Conservation (phyloP, 768 basidiomycete species). For the Tremella fuciformis region DNA sequence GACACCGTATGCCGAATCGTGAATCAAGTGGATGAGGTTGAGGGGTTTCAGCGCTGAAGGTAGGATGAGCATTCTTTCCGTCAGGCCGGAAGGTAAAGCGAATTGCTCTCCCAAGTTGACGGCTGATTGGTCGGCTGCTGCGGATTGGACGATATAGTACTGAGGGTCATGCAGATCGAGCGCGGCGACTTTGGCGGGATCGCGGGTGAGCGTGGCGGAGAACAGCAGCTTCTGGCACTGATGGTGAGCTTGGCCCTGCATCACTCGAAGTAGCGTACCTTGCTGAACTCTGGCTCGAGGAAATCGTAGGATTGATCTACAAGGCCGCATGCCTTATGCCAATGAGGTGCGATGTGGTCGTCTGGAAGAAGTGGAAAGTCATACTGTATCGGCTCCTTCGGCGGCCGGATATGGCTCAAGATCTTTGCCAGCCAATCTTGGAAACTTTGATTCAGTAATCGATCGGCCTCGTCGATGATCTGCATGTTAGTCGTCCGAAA, state of each 20-base stretch:
- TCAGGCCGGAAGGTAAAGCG: constrained; percentile 71
- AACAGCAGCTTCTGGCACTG: constrained; percentile 91
- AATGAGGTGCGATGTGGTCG: constrained; percentile 40
- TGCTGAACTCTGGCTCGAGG: background rate
- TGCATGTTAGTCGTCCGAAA: constrained; percentile 44
- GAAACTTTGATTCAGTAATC: constrained; percentile 90
- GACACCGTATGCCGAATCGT: constrained; percentile 57
- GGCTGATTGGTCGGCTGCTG: constrained; percentile 13
- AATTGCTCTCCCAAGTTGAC: constrained; percentile 50
- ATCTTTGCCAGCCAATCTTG: constrained; percentile 91
- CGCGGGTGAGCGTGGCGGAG: constrained; percentile 89
- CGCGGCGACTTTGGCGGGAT: constrained; percentile 87
- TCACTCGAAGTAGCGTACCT: no score
- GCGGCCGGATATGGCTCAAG: constrained; percentile 65
- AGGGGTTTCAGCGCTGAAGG: constrained; percentile 79
- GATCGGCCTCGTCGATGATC: constrained; percentile 97
- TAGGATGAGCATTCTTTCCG: constrained; percentile 87
- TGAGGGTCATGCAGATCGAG: constrained; percentile 73
- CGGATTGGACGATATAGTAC: constrained; percentile 78
- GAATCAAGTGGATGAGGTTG: constrained; percentile 80
- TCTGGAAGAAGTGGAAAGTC: constrained; percentile 7
- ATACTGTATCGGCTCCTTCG: constrained; percentile 21
- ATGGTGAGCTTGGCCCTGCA: background rate
- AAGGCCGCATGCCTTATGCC: constrained; percentile 41
- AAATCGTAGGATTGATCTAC: constrained; percentile 3